Percentiles rank a stretch among this genome's conserved stretches.
Conservation (phyloP, 2,329 filamentous ascomycete genomes). For the Alternaria infectoria region DNA sequence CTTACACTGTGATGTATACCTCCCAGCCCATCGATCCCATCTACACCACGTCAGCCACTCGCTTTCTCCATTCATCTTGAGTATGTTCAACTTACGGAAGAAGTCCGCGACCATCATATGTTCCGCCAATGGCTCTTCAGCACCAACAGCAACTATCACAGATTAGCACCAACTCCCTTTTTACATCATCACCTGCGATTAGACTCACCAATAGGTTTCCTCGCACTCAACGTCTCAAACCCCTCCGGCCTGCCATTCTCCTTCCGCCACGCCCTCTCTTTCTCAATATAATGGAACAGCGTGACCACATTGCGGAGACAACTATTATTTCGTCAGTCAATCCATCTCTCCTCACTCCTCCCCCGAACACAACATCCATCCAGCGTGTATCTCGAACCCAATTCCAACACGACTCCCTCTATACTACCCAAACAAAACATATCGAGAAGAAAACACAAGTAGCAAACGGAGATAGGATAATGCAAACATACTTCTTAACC, state of each 20-base stretch:
- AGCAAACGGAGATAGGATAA: too few relatives aligned
- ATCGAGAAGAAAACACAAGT: too few relatives aligned
- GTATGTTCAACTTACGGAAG: conserved; percentile 70
- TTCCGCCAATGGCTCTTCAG: conserved; percentile 83
- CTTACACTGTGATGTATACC: conserved; percentile 55
- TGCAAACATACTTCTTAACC: conserved; percentile 69
- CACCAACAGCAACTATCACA: conserved; percentile 74
- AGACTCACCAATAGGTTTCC: conserved; percentile 69
- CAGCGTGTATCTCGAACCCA: too few relatives aligned
- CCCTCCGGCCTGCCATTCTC: conserved; percentile 70
- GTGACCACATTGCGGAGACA: conserved; percentile 89
- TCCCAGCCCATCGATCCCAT: conserved; percentile 57
- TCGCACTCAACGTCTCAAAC: conserved; percentile 73
- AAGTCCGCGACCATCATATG: conserved; percentile 73
- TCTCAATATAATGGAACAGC: conserved; percentile 89
- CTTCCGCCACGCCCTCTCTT: conserved; percentile 84
- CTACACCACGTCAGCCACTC: conserved; percentile 32
- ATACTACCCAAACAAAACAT: too few relatives aligned
- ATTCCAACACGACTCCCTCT: too few relatives aligned
- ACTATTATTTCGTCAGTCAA: conserved; percentile 51
- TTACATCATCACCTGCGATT: too few relatives aligned
- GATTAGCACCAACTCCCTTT: neutral
- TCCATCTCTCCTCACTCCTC: neutral
- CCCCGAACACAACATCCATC: too few relatives aligned
- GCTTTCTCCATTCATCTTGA: neutral